Conservation (phyloP, 139 green algal genomes). For the Haematococcus lacustris region DNA sequence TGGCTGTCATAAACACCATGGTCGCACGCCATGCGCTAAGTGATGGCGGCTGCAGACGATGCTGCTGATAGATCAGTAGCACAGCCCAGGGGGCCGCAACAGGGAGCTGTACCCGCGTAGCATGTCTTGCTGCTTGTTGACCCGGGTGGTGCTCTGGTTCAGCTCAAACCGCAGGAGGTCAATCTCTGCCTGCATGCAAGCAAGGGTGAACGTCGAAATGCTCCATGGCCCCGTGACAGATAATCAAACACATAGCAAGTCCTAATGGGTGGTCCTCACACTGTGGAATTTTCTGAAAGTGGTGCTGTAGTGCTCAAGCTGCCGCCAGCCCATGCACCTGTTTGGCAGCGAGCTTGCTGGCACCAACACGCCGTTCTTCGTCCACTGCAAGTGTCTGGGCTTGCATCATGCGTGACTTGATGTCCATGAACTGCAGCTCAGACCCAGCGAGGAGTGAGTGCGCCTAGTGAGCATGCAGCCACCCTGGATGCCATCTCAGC, state of each 20-base stretch:
- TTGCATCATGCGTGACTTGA: constrained; percentile 18
- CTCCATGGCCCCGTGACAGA: background rate
- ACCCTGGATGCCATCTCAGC: background rate
- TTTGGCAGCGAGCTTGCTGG: constrained; percentile 14
- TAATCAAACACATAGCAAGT: too few species aligned
- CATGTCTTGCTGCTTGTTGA: constrained; percentile 6
- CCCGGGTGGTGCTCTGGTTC: background rate
- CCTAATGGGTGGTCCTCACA: too few species aligned
- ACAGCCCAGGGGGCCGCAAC: too few species aligned
- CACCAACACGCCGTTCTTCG: constrained; percentile 10
- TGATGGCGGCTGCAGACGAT: too few species aligned
- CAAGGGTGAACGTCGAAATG: background rate
- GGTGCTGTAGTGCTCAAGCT: too few species aligned
- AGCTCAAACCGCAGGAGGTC: constrained; percentile 25
- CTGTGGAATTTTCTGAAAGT: too few species aligned
- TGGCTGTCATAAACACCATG: too few species aligned
- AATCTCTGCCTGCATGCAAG: constrained; percentile 27
- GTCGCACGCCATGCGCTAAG: too few species aligned
- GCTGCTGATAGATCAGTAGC: too few species aligned
- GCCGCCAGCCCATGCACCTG: too few species aligned
- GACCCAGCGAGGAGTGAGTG: too few species aligned
- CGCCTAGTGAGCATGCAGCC: too few species aligned
- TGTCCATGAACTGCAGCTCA: constrained; percentile 32
- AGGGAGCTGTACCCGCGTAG: constrained; percentile 9
- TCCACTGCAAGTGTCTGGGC: constrained; percentile 9